Evolutionary conservation across 805 yeast genomes (phyloP).

Genomic region (Lipomyces chichibuensis): DNA sequence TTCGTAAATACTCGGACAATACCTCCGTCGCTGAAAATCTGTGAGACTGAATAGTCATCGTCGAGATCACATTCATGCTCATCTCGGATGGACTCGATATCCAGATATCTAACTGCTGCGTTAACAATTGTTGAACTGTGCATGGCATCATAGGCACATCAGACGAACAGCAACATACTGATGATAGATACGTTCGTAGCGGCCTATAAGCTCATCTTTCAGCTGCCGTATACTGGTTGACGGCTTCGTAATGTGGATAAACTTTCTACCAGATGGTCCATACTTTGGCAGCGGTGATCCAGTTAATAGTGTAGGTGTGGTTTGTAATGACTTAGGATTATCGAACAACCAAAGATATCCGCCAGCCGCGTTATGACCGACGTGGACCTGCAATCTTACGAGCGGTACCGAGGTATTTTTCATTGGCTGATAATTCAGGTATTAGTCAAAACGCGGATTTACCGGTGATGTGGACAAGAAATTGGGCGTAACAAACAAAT

Average conservation of each 20-base stretch:
- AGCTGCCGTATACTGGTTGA: constrained; percentile 1
- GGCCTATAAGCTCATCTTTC: constrained; percentile 1
- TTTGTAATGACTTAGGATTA: not conserved
- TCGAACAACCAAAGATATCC: not conserved
- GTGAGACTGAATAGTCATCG: constrained; percentile 27
- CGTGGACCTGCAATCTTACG: constrained; percentile 8
- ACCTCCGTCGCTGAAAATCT: constrained; percentile 19
- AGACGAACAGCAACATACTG: not conserved
- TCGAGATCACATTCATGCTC: constrained; percentile 30
- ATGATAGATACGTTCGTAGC: constrained; percentile 8
- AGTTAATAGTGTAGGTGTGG: not conserved
- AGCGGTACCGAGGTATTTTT: not conserved
- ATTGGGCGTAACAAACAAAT: too few relatives aligned
- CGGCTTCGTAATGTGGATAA: constrained; percentile 17
- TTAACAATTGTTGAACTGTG: not conserved
- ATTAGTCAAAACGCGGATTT: not conserved
- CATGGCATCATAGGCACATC: not conserved
- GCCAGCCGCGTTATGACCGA: not conserved
- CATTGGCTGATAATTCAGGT: not conserved
- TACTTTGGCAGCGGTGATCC: constrained; percentile 3
- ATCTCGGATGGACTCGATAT: constrained; percentile 12
- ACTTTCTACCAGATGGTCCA: constrained; percentile 2
- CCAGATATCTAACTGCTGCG: constrained; percentile 1
- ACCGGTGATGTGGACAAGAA: too few relatives aligned
- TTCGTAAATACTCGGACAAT: constrained; percentile 12